Base-by-base conservation (phyloP, 768 basidiomycete species). In the Suillus americanus region DNA sequence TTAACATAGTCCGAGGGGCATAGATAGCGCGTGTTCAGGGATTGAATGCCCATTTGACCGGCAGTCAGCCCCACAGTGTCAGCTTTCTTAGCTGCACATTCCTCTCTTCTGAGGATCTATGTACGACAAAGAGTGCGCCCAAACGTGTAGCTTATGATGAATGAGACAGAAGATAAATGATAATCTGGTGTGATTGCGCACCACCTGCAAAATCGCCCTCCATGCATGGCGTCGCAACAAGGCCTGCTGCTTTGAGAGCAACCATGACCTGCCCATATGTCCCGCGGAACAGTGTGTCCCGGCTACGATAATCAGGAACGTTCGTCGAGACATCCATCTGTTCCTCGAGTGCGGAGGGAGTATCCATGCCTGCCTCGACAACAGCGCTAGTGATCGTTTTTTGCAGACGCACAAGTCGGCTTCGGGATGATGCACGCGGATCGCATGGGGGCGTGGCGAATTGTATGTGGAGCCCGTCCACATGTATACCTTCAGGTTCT, bases 211-310 rank as follows among this genome's bases (percentile, higher is more conserved):
- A 66, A 13, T 73, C 71, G 14, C 66, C 68, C 30, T 68, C 75
- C 9, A 69, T 51, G 56, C 76, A 82, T 12, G 75, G 74, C 6
- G 70, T 70, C 35, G 74, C 70, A 30, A 70, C 72, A 67, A 81
- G 71, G 45, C 80, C 80, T 1, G 78, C 80, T 18, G 64, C 70
- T 57, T 77, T 67, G 50, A 81, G 69, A n/a, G 80, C 80, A 28
- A 69, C 64, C 74, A 76, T 75, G 59, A 82, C 67, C 68, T 81
- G 80, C 12, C 80, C 80, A 66, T 80, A 81, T 23, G 80, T 81
- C 30, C 80, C 80, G 30, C 77, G 75, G 67, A 79, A 82, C 60
- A 82, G 67, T 41, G 33, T n/a, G 2, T 8, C 45, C 43, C 62
- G 69, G 2, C 30, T n/a, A 33, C 23, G 30, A 25, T 56, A 25